Conservation (phyloP, 352 stramenopile genomes). For the Nothophytophthora sp. region DNA sequence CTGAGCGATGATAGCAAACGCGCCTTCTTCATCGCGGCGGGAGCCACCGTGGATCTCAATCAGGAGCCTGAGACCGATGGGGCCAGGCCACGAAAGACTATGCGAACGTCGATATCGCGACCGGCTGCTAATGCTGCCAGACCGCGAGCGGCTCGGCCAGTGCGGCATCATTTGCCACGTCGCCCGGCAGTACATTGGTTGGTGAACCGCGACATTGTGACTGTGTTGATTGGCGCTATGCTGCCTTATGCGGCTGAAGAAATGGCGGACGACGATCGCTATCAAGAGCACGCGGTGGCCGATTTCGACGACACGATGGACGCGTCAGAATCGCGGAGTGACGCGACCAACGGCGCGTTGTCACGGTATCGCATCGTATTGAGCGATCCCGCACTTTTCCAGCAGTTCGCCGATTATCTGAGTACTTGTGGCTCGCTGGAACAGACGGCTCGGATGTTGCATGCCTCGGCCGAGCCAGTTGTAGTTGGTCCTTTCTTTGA, state of each 20-base stretch:
- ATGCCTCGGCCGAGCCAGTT: background rate
- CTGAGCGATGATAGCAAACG: conserved; percentile 42
- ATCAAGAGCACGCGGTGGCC: conserved; percentile 10
- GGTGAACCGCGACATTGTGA: conserved; percentile 25
- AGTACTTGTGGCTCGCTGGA: conserved; percentile 16
- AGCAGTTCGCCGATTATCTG: conserved; percentile 28
- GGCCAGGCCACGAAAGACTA: conserved; percentile 16
- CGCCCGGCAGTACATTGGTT: conserved; percentile 20
- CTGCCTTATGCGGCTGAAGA: conserved; percentile 14
- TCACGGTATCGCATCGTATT: conserved; percentile 21
- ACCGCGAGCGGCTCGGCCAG: background rate
- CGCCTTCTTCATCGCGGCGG: conserved; percentile 46
- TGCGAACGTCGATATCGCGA: background rate
- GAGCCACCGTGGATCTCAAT: conserved; percentile 10
- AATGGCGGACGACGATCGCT: conserved; percentile 5
- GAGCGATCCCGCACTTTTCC: conserved; percentile 12
- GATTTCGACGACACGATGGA: conserved; percentile 31
- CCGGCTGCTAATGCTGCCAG: background rate
- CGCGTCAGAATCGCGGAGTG: background rate
- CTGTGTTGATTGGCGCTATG: conserved; percentile 16
- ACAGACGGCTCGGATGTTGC: conserved; percentile 17
- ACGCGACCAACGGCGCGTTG: background rate
- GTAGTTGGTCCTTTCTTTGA: conserved; percentile 13
- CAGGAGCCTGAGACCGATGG: background rate
- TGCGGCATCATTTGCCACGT: background rate